Evolutionary conservation across 169 alveolate species (phyloP).

Genomic region (Cryptosporidium ubiquitum): DNA sequence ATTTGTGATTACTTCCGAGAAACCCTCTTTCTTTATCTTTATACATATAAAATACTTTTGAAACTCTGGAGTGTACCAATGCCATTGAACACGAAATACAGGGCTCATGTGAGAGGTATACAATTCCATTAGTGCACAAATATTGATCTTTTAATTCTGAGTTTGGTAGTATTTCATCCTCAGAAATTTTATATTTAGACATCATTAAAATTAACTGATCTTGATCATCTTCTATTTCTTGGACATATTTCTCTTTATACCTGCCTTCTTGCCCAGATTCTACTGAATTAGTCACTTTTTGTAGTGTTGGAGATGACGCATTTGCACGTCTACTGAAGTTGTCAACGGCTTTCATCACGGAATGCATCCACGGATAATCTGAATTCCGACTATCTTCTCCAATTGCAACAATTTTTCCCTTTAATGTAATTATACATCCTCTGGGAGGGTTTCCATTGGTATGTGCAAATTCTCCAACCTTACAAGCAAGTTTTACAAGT

Average conservation of each 20-base stretch:
- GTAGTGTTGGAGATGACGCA: constrained; percentile 68
- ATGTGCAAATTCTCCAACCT: constrained; percentile 30
- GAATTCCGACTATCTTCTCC: constrained; percentile 82
- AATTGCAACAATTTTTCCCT: constrained; percentile 80
- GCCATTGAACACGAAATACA: constrained; percentile 98
- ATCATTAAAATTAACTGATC: not conserved
- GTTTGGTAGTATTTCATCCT: not conserved
- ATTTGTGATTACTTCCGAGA: constrained; percentile 80
- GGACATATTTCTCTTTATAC: constrained; percentile 18
- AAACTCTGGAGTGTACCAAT: constrained; percentile 91
- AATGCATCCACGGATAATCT: constrained; percentile 81
- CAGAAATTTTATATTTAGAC: not conserved
- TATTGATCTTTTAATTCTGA: constrained; percentile 77
- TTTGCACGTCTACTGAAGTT: constrained; percentile 76
- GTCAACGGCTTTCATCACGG: constrained; percentile 80
- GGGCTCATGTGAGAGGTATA: constrained; percentile 90
- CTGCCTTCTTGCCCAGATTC: constrained; percentile 11
- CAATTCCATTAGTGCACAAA: constrained; percentile 86
- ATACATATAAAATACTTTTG: constrained; percentile 85
- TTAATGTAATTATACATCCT: constrained; percentile 83
- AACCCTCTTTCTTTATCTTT: constrained; percentile 81
- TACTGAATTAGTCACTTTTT: constrained; percentile 38
- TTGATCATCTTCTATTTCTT: not conserved
- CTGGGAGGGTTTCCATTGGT: constrained; percentile 62
- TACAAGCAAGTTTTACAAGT: constrained; percentile 35